Evolutionary conservation across 768 basidiomycete species (phyloP).

Genomic region (Kondoa malvinella): DNA sequence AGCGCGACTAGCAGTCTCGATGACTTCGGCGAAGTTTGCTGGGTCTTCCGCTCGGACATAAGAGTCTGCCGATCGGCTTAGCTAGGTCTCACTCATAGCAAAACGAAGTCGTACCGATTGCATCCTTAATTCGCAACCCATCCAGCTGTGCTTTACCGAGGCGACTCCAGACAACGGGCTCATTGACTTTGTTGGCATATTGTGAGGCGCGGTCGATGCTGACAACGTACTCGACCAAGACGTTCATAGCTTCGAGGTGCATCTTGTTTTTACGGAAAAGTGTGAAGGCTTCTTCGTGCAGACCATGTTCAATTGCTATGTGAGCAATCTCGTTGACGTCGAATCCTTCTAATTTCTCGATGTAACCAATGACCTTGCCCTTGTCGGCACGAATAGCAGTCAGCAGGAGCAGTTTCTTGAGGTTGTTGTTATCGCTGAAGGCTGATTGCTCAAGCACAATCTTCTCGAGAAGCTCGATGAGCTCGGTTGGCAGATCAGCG

Average conservation of each 20-base stretch:
- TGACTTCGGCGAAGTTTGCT: constrained; percentile 80
- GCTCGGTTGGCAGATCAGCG: constrained; percentile 87
- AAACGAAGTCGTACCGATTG: constrained; percentile 53
- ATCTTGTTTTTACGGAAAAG: constrained; percentile 97
- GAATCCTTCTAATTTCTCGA: constrained; percentile 91
- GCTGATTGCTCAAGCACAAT: constrained; percentile 93
- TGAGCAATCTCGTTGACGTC: constrained; percentile 85
- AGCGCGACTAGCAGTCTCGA: constrained; percentile 85
- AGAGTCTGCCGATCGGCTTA: constrained; percentile 44
- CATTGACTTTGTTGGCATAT: constrained; percentile 89
- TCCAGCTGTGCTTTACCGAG: constrained; percentile 98
- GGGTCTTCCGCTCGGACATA: constrained; percentile 97
- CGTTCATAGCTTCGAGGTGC: constrained; percentile 88
- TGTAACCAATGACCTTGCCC: constrained; percentile 93
- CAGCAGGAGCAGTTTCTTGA: constrained; percentile 84
- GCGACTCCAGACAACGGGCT: constrained; percentile 90
- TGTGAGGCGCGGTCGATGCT: constrained; percentile 91
- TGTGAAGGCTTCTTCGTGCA: constrained; percentile 89
- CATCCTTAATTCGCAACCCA: constrained; percentile 91
- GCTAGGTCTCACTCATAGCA: background rate
- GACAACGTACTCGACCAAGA: constrained; percentile 94
- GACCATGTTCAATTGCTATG: constrained; percentile 87
- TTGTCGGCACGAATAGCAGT: constrained; percentile 96
- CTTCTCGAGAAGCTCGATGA: constrained; percentile 95
- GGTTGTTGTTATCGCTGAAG: constrained; percentile 90